Percentiles rank a stretch among this genome's conserved stretches.
These are phyloP conservation scores for Malania oleifera DNA, from an alignment of 164 flowering plant genomes.

Conservation along the genomic window DNA sequence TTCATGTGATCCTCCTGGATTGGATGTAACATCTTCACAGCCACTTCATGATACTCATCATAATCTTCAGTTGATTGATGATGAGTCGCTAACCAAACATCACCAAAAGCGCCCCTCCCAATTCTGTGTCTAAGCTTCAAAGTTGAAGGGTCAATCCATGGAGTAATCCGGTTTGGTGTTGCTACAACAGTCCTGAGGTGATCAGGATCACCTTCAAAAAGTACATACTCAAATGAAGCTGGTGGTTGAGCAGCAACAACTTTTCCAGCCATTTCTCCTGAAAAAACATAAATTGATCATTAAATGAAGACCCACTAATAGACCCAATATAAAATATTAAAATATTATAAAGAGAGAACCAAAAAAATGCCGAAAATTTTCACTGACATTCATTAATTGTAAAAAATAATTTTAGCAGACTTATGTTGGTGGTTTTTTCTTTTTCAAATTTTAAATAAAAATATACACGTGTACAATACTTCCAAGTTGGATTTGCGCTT, in stretches of 20 bases:
- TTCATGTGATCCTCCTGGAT: constrained; percentile 51
- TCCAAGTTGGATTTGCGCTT: too few relatives aligned
- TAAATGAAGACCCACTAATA: neutral
- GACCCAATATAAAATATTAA: too few relatives aligned
- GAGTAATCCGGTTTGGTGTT: constrained; percentile 36
- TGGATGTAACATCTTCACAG: constrained; percentile 71
- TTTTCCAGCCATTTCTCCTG: constrained; percentile 53
- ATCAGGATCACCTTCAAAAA: constrained; percentile 60
- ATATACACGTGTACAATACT: too few relatives aligned
- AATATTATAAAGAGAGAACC: too few relatives aligned
- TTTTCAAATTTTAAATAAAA: too few relatives aligned
- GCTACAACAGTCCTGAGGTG: constrained; percentile 53
- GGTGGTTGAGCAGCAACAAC: constrained; percentile 27
- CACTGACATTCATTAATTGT: too few relatives aligned
- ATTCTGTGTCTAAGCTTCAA: constrained; percentile 76
- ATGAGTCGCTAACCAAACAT: constrained; percentile 89
- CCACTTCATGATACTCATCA: constrained; percentile 84
- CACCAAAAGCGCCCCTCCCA: constrained; percentile 85
- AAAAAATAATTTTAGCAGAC: too few relatives aligned
- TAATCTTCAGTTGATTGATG: constrained; percentile 63
- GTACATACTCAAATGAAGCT: constrained; percentile 57
- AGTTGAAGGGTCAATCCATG: constrained; percentile 67
- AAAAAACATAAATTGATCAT: neutral
- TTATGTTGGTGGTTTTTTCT: too few relatives aligned
- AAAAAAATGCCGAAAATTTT: too few relatives aligned